Evolutionary conservation across 495 filamentous ascomycete species (phyloP).

Genomic region (Trichoderma orchidacearum): DNA sequence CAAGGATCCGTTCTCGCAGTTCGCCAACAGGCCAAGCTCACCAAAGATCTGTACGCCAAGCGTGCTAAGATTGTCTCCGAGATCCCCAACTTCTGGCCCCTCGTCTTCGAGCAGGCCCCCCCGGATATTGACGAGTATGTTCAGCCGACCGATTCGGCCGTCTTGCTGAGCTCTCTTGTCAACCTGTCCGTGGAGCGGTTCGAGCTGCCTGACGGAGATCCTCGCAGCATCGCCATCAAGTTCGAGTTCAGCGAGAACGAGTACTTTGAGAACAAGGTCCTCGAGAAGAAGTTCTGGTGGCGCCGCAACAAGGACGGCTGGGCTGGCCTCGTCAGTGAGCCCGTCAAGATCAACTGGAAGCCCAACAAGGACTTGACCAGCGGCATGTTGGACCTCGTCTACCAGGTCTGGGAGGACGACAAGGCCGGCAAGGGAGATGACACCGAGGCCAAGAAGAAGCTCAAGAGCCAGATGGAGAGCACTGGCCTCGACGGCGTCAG

Average conservation of each 20-base stretch:
- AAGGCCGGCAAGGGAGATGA: constrained; percentile 22
- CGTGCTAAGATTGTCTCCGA: constrained; percentile 50
- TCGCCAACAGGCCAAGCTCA: constrained; percentile 37
- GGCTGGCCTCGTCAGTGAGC: constrained; percentile 67
- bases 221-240: constrained; percentile 47
- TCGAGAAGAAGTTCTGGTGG: constrained; percentile 87
- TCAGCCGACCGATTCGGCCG: constrained; percentile 56
- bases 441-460: constrained; percentile 35
- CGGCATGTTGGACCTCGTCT: constrained; percentile 60
- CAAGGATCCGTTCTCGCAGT: constrained; percentile 22
- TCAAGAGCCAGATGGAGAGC: constrained; percentile 40
- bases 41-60: constrained; percentile 52
- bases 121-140: constrained; percentile 74
- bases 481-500: constrained; percentile 45
- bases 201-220: constrained; percentile 56
- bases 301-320: constrained; percentile 51
- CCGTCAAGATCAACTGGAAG: constrained; percentile 82
- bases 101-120: constrained; percentile 75
- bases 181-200: constrained; percentile 58
- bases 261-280: constrained; percentile 54
- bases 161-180: constrained; percentile 48
- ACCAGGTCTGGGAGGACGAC: constrained; percentile 54
- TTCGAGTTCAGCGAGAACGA: constrained; percentile 56
- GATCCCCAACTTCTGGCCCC: constrained; percentile 77
- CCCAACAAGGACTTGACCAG: constrained; percentile 67